Percentiles rank a stretch among this genome's conserved stretches.
Conservation (phyloP, 495 filamentous ascomycete species). For the Lepidopterella palustris region DNA sequence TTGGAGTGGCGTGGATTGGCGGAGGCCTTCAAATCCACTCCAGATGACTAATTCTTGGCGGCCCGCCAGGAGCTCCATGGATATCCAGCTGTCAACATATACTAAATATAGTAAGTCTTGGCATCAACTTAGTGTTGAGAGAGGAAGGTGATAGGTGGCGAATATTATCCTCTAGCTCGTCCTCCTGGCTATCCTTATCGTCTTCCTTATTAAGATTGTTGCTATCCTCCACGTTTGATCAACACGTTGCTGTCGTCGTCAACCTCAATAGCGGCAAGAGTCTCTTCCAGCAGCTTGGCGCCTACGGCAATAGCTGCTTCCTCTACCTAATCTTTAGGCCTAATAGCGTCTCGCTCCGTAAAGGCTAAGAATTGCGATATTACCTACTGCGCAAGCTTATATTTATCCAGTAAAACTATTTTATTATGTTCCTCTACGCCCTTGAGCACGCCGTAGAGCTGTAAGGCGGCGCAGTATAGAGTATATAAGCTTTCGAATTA, state of each 20-base stretch:
- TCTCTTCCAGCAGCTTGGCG: too few species aligned
- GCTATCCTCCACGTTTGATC: not conserved
- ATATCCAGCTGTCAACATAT: not conserved
- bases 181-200: too few species aligned
- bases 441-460: too few species aligned
- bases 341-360: too few species aligned
- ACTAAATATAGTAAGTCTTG: not conserved
- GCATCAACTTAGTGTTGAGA: not conserved
- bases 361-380: too few species aligned
- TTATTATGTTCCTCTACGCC: too few species aligned
- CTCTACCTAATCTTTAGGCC: not conserved
- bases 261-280: not conserved
- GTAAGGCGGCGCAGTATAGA: too few species aligned
- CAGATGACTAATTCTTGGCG: not conserved
- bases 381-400: too few species aligned
- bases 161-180: not conserved
- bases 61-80: not conserved
- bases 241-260: not conserved
- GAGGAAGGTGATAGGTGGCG: not conserved
- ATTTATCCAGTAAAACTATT: too few species aligned
- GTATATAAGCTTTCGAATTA: too few species aligned
- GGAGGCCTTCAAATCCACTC: not conserved
- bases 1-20: not conserved
- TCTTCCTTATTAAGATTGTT: not conserved
- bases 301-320: not conserved